Evolutionary conservation across 352 stramenopile genomes (phyloP).

Genomic region (Phytophthora boehmeriae): DNA sequence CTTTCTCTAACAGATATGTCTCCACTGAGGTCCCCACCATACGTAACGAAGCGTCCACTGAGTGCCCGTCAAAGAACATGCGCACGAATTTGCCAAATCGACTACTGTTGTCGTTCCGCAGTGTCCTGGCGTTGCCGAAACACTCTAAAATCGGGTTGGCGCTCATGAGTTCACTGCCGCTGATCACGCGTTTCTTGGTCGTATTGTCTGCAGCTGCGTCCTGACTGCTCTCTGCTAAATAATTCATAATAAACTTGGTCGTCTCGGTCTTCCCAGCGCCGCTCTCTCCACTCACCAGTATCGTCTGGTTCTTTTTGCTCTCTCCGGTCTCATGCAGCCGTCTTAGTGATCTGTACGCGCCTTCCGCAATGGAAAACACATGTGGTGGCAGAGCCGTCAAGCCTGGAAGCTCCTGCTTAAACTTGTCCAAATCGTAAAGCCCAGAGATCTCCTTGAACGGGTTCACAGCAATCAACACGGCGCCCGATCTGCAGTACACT

Average conservation of each 20-base stretch:
- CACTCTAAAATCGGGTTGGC: conserved; percentile 87
- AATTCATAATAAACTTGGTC: conserved; percentile 92
- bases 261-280: conserved; percentile 97
- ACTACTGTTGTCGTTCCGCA: conserved; percentile 86
- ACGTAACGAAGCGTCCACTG: conserved; percentile 33
- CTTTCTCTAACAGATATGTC: conserved; percentile 95
- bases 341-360: conserved; percentile 67
- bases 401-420: conserved; percentile 35
- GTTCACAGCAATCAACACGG: conserved; percentile 81
- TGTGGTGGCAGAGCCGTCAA: conserved; percentile 59
- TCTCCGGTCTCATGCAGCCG: conserved; percentile 51
- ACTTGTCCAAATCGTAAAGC: conserved; percentile 65
- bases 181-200: conserved; percentile 39
- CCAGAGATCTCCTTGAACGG: conserved; percentile 75
- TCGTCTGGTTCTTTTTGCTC: conserved; percentile 88
- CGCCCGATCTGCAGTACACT: conserved; percentile 78
- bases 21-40: conserved; percentile 81
- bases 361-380: conserved; percentile 83
- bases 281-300: conserved; percentile 96
- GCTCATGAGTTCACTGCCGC: conserved; percentile 69
- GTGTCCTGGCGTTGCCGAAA: conserved; percentile 83
- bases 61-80: conserved; percentile 74
- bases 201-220: conserved; percentile 10
- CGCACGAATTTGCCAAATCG: conserved; percentile 90
- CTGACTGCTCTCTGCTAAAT: conserved; percentile 45